These are phyloP conservation scores for Plasmodium fragile DNA, from an alignment of 169 alveolate genomes.

Conservation along the genomic window DNA sequence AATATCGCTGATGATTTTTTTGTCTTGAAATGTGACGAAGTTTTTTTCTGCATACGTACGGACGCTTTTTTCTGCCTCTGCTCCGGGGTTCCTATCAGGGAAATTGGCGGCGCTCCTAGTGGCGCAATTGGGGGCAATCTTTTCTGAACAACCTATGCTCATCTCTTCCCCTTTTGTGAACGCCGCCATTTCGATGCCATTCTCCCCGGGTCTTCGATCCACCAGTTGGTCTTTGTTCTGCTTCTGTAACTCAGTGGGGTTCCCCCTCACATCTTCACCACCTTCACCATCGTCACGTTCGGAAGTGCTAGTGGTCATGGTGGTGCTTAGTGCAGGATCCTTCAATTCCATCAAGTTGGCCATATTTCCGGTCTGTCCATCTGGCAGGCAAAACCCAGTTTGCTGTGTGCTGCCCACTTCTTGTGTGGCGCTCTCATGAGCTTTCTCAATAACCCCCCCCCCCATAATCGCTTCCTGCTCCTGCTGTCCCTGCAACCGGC, in stretches of 20 bases:
- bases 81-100: not conserved
- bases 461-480: not conserved
- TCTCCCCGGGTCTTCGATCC: not conserved
- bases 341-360: not conserved
- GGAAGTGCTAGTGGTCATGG: not conserved
- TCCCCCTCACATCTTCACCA: not conserved
- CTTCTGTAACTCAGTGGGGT: not conserved
- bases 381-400: not conserved
- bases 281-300: not conserved
- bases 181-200: not conserved
- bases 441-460: not conserved
- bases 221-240: not conserved
- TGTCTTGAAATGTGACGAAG: constrained; percentile 44
- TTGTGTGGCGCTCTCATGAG: not conserved
- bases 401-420: not conserved
- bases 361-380: not conserved
- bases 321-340: not conserved
- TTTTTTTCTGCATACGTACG: constrained; percentile 19
- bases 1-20: constrained; percentile 58
- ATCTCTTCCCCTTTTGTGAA: not conserved
- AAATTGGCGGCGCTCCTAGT: not conserved
- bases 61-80: not conserved
- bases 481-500: not conserved
- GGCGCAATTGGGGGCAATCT: not conserved
- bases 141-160: not conserved